Base-by-base conservation (phyloP, 169 alveolate genomes). In the Plasmodium billcollinsi region DNA sequence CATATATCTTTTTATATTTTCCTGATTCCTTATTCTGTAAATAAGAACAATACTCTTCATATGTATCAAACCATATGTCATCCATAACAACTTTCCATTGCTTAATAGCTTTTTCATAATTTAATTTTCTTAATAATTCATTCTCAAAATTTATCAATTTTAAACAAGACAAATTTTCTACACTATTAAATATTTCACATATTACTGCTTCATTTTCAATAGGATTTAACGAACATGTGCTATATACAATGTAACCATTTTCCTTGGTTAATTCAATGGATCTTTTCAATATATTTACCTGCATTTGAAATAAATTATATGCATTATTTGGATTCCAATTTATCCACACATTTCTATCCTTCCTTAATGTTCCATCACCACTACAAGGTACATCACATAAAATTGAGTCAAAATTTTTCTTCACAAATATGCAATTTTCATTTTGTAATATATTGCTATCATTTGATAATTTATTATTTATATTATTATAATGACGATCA, bases 211-310 rank as follows among this genome's bases (percentile, higher is more conserved):
- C 99, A 91, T 98, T 96, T 88, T 98, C 99, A 85, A 98, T 92
- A 3, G 99, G 99, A 86, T 97, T 98, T 52, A 98, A 92, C 0
- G 99, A 96, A 88, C 99, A 98, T 14, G 99, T 98, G 18, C 99
- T 97, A 90, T 98, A 98, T 5, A 98, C 88, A 69, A 98, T 93
- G 21, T 80, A 49, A 11, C 97, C 97, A 26, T 90, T 89, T 18
- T 90, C 91, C 61, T 91, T 93, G 62, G 94, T 67, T 58, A 93
- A 90, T 29, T 93, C 92, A 56, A 93, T 88, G 20, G 99, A 99
- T 86, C 99, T 95, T 65, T 95, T 93, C 29, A 97, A 91, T 52
- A 98, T 97, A 39, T 97, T 93, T 29, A 96, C 78, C 94, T 98
- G 98, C 45, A 96, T 88, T 29, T 95, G 95, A 94, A 97, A 99